Percentiles rank a stretch among this genome's conserved stretches.
Conservation (phyloP, 768 basidiomycete species). For the Leccinellum albellum region DNA sequence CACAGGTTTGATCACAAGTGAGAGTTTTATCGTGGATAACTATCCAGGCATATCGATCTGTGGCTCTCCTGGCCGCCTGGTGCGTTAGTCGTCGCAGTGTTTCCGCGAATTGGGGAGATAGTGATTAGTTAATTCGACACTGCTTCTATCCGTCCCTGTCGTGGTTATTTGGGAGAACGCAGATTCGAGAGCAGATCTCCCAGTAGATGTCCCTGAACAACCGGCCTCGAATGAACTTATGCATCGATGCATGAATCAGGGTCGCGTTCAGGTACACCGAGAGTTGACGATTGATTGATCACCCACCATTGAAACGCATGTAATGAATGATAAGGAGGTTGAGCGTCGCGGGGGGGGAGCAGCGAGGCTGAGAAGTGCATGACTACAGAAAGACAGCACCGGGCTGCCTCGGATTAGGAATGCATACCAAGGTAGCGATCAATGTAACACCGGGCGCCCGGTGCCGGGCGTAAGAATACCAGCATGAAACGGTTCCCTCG, state of each 20-base stretch:
- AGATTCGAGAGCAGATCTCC: constrained; percentile 23
- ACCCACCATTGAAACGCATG: background rate
- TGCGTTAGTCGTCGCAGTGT: constrained; percentile 12
- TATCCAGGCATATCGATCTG: background rate
- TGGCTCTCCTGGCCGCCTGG: background rate
- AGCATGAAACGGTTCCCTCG: constrained; percentile 8
- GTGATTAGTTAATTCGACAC: constrained; percentile 2
- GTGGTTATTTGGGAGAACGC: constrained; percentile 6
- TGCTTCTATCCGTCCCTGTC: constrained; percentile 26
- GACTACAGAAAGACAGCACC: background rate
- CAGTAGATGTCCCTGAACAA: constrained; percentile 16
- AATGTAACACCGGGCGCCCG: constrained; percentile 10
- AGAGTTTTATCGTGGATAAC: background rate
- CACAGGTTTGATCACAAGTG: constrained; percentile 4
- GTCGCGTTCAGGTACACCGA: constrained; percentile 20
- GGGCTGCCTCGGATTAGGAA: background rate
- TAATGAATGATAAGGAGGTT: background rate
- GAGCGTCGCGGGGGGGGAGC: background rate
- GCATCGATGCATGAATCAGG: constrained; percentile 22
- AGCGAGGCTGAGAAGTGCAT: background rate
- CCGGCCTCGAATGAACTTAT: constrained; percentile 22
- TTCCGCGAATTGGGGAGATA: constrained; percentile 19
- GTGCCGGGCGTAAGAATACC: constrained; percentile 18
- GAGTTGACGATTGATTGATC: constrained; percentile 17
- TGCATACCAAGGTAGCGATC: constrained; percentile 7